Evolutionary conservation across 2,329 filamentous ascomycete genomes (phyloP).

Genomic region (Orbilia brochopaga): DNA sequence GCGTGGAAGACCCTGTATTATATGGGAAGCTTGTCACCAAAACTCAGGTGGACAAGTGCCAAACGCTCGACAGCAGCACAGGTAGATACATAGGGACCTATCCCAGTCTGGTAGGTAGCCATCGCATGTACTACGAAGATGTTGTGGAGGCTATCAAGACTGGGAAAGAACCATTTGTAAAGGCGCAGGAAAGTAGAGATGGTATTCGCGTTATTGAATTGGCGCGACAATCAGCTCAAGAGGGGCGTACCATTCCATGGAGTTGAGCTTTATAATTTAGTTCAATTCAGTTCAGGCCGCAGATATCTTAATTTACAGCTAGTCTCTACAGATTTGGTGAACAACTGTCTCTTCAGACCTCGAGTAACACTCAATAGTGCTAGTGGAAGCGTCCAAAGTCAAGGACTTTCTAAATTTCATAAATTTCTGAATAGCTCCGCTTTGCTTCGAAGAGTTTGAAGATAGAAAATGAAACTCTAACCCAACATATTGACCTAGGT

Average conservation of each 20-base stretch:
- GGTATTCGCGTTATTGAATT: constrained; percentile 53
- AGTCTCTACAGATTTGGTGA: too few relatives aligned
- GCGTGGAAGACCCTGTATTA: constrained; percentile 37
- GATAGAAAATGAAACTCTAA: too few relatives aligned
- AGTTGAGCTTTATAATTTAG: constrained; percentile 28
- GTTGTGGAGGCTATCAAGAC: constrained; percentile 37
- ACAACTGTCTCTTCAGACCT: too few relatives aligned
- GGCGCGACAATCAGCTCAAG: constrained; percentile 49
- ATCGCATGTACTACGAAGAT: constrained; percentile 40
- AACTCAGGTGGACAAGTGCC: constrained; percentile 22
- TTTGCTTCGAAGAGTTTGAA: too few relatives aligned
- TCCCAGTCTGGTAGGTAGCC: constrained; percentile 38
- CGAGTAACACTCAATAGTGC: too few relatives aligned
- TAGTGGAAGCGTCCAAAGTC: too few relatives aligned
- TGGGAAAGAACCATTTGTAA: constrained; percentile 47
- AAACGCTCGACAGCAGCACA: constrained; percentile 24
- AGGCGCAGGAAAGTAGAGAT: constrained; percentile 53
- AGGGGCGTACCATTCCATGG: constrained; percentile 47
- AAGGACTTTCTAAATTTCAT: too few relatives aligned
- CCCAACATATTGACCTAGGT: too few relatives aligned
- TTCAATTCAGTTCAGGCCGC: too few relatives aligned
- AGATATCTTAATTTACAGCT: too few relatives aligned
- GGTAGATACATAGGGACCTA: constrained; percentile 38
- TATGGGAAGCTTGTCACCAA: constrained; percentile 41
- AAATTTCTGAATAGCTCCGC: not conserved